phyloP scores from a whole-genome alignment of 225 moss, liverwort and hornwort species.

The Rhytidiadelphus loreus region DNA sequence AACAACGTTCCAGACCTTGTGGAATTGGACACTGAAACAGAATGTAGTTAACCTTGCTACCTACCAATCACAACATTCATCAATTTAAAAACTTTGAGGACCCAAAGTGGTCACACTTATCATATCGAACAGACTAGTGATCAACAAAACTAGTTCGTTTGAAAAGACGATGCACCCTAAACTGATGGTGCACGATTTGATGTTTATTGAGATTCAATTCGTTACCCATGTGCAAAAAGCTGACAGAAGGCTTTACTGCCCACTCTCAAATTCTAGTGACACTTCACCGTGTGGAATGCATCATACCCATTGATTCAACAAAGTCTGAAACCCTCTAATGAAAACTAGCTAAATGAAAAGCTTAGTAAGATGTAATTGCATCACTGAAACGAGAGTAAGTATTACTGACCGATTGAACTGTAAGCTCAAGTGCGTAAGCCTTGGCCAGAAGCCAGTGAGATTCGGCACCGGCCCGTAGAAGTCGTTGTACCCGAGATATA shows the following conservation, averaged over 20 bases:
- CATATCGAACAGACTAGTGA: no score
- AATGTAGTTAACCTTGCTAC: neutral
- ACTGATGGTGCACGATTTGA: neutral
- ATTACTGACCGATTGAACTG: conserved; percentile 26
- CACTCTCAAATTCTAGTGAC: neutral
- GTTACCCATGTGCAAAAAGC: neutral
- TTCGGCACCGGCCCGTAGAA: conserved; percentile 53
- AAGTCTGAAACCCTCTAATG: neutral
- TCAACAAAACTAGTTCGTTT: no score
- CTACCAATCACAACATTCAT: neutral
- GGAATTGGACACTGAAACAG: no score
- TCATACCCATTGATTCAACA: neutral
- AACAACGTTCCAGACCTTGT: neutral
- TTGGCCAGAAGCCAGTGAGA: conserved; percentile 65
- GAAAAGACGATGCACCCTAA: neutral
- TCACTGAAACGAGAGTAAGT: neutral
- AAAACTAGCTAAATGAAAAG: neutral
- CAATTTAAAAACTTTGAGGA: neutral
- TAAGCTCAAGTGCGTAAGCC: conserved; percentile 60
- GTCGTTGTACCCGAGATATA: conserved; percentile 52
- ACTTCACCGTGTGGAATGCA: neutral
- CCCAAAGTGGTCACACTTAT: neutral
- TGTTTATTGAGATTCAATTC: neutral
- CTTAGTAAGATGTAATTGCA: neutral
- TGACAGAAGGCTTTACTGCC: neutral